These are phyloP conservation scores for Francoa sonchifolia DNA, from an alignment of 441 rosid genomes.

Conservation along the genomic window DNA sequence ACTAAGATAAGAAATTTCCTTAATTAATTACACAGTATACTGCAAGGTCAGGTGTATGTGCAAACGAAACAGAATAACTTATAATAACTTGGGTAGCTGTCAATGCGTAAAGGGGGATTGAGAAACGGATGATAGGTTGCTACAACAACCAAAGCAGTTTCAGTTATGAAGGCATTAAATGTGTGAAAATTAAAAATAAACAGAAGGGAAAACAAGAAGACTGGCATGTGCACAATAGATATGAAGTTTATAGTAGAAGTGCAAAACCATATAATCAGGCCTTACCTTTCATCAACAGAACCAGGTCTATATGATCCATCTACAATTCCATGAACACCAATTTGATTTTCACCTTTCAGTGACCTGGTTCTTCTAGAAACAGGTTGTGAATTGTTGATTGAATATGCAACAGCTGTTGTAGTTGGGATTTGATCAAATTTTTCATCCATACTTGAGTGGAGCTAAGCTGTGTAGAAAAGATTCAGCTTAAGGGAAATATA, in stretches of 20 bases:
- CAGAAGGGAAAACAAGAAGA: not conserved
- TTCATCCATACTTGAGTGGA: slow-evolving; percentile 64
- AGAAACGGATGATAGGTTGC: too few relatives aligned
- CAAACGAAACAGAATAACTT: too few relatives aligned
- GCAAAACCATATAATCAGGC: slow-evolving; percentile 2
- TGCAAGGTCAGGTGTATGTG: too few relatives aligned
- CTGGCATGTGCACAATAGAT: not conserved
- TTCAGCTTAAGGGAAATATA: slow-evolving; percentile 21
- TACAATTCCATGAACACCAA: slow-evolving; percentile 46
- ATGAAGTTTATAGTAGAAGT: not conserved
- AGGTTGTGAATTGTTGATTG: slow-evolving; percentile 60
- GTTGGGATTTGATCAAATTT: slow-evolving; percentile 84
- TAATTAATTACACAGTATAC: too few relatives aligned
- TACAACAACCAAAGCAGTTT: too few relatives aligned
- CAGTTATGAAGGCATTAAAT: too few relatives aligned
- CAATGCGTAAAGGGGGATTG: too few relatives aligned
- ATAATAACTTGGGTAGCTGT: too few relatives aligned
- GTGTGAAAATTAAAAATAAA: not conserved
- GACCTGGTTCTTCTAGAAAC: slow-evolving; percentile 84
- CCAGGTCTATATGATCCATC: too few relatives aligned
- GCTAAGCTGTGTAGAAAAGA: slow-evolving; percentile 56
- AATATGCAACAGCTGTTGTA: slow-evolving; percentile 57
- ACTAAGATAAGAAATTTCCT: too few relatives aligned
- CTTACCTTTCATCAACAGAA: slow-evolving; percentile 75
- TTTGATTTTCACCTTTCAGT: slow-evolving; percentile 64